These are phyloP conservation scores for Leccinum ochraceum DNA, from an alignment of 768 basidiomycete genomes.

Conservation along the genomic window DNA sequence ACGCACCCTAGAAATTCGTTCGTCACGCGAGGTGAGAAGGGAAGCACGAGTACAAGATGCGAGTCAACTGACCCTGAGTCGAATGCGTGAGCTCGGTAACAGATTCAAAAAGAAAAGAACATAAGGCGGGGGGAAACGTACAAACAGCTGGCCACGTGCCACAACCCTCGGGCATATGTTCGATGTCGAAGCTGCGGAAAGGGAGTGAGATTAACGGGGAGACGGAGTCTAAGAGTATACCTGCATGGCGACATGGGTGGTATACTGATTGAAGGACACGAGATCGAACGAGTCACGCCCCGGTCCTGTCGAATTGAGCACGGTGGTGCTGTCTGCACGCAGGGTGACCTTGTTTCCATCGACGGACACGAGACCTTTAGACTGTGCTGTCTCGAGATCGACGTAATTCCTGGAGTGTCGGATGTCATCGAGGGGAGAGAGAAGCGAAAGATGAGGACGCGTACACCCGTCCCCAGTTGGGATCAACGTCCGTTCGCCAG, in stretches of 20 bases:
- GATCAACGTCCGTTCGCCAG: slow-evolving; percentile 28
- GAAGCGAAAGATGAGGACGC: background rate
- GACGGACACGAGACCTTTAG: slow-evolving; percentile 59
- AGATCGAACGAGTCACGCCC: slow-evolving; percentile 40
- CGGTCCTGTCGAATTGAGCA: slow-evolving; percentile 30
- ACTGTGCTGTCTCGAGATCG: slow-evolving; percentile 48
- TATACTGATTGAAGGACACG: slow-evolving; percentile 31
- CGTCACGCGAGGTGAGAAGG: background rate
- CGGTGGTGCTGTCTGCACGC: slow-evolving; percentile 37
- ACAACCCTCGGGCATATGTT: slow-evolving; percentile 41
- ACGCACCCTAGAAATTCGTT: slow-evolving; percentile 21
- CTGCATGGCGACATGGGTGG: slow-evolving; percentile 37
- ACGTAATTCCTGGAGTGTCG: slow-evolving; percentile 41
- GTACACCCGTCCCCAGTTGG: slow-evolving; percentile 33
- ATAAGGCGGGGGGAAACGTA: slow-evolving; percentile 16
- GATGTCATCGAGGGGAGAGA: background rate
- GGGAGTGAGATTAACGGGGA: background rate
- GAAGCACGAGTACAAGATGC: background rate
- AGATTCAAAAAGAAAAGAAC: background rate
- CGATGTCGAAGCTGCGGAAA: slow-evolving; percentile 35
- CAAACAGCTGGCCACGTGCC: slow-evolving; percentile 42
- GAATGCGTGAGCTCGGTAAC: background rate
- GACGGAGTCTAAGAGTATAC: background rate
- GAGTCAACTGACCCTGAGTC: slow-evolving; percentile 18
- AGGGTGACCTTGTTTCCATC: slow-evolving; percentile 41